Conservation (phyloP, 106 monocot genomes). For the Dendrobium huoshanense region DNA sequence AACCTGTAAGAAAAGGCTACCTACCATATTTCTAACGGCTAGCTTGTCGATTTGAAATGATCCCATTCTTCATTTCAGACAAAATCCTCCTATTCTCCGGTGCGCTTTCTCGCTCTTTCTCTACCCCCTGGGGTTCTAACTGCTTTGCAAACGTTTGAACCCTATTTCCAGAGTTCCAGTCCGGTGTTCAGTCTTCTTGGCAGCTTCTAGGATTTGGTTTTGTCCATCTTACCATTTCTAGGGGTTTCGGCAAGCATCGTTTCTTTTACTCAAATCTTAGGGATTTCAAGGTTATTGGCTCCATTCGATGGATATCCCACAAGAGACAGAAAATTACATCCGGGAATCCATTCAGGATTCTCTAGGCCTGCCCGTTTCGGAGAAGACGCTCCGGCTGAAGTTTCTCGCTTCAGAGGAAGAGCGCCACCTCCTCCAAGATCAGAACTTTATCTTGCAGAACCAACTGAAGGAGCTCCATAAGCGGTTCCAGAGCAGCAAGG, state of each 20-base stretch:
- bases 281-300: background rate
- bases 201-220: background rate
- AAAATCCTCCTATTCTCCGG: background rate
- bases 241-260: background rate
- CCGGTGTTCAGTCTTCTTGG: background rate
- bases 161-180: background rate
- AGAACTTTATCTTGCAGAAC: slow-evolving; percentile 59
- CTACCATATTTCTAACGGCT: background rate
- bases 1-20: no score
- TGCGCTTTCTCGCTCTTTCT: background rate
- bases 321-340: slow-evolving; percentile 70
- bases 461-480: slow-evolving; percentile 40
- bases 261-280: background rate
- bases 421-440: slow-evolving; percentile 71
- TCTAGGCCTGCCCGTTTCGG: slow-evolving; percentile 61
- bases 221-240: background rate
- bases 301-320: slow-evolving; percentile 31
- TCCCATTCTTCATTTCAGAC: background rate
- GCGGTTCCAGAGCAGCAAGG: slow-evolving; percentile 50
- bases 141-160: background rate
- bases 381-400: slow-evolving; percentile 53
- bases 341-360: slow-evolving; percentile 62
- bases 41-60: background rate
- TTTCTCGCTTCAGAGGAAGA: slow-evolving; percentile 69
- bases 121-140: background rate